Percentiles rank a stretch among this genome's conserved stretches.
Evolutionary conservation across 192 early-diverging fungal genomes (phyloP).

Genomic region (Physocladia obscura): DNA sequence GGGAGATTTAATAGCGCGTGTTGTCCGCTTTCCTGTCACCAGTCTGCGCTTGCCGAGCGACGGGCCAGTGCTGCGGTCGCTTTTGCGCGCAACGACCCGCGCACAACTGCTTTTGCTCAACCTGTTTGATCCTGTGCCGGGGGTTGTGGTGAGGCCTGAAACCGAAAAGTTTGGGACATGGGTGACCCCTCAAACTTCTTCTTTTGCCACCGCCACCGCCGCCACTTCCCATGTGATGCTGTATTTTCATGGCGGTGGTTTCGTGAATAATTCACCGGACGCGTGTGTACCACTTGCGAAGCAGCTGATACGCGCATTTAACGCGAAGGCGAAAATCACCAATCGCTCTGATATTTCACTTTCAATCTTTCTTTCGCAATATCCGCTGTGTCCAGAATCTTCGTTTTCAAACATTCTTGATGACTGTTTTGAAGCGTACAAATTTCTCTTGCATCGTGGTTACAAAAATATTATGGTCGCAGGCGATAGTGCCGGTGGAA

Average conservation of each 20-base stretch:
- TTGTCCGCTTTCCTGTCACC: neutral
- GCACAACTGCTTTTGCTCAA: neutral
- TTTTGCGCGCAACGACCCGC: neutral
- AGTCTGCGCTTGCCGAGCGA: neutral
- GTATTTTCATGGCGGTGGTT: neutral
- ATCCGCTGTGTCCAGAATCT: conserved; percentile 14
- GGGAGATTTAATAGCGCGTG: neutral
- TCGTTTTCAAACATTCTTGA: neutral
- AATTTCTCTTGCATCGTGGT: neutral
- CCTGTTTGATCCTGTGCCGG: neutral
- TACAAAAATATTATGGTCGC: conserved; percentile 2
- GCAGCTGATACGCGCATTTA: too few species aligned
- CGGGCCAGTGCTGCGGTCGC: neutral
- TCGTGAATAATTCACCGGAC: neutral
- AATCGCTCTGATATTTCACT: neutral
- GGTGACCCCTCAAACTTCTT: too few species aligned
- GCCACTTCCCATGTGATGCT: neutral
- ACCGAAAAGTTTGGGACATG: too few species aligned
- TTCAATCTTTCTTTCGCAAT: neutral
- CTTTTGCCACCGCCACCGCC: neutral
- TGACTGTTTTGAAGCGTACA: neutral
- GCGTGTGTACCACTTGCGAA: neutral
- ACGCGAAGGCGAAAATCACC: neutral
- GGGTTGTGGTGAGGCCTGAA: neutral
- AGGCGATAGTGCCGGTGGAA: conserved; percentile 17